Conservation (phyloP, 106 monocot species). For the Acanthochlamys bracteata region DNA sequence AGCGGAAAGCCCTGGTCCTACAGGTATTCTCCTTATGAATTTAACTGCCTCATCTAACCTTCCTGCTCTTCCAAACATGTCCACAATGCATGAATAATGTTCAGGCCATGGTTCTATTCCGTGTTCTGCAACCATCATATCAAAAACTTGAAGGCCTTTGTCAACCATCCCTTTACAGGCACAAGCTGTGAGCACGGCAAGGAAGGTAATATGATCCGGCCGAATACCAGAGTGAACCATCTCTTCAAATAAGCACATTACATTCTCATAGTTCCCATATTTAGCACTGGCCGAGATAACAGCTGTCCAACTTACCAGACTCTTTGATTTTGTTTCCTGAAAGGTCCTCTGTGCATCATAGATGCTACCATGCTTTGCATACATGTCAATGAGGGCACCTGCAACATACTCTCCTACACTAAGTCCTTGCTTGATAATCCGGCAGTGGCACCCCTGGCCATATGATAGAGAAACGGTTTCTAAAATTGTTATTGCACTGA, state of each 20-base stretch:
- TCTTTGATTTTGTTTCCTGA: conserved; percentile 23
- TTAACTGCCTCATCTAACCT: conserved; percentile 62
- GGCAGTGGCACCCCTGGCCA: conserved; percentile 59
- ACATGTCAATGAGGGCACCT: conserved; percentile 67
- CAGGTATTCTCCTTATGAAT: conserved; percentile 33
- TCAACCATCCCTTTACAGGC: conserved; percentile 58
- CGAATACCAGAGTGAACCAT: conserved; percentile 35
- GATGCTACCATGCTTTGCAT: conserved; percentile 52
- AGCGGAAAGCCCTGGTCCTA: conserved; percentile 45
- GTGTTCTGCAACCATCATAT: conserved; percentile 30
- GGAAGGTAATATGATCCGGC: conserved; percentile 59
- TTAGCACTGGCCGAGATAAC: conserved; percentile 69
- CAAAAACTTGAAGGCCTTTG: conserved; percentile 38
- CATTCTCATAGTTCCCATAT: conserved; percentile 48
- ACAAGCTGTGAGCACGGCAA: conserved; percentile 69
- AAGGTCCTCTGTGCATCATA: conserved; percentile 35
- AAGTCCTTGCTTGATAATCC: conserved; percentile 43
- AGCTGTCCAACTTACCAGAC: conserved; percentile 64
- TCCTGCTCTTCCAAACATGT: conserved; percentile 83
- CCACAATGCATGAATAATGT: conserved; percentile 81
- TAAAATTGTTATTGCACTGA: conserved; percentile 47
- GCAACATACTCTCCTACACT: conserved; percentile 42
- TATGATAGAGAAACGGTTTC: conserved; percentile 41
- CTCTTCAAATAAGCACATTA: conserved; percentile 42
- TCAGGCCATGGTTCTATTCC: conserved; percentile 58